Evolutionary conservation across 2,329 filamentous ascomycete genomes (phyloP), one percentile per base, ranked within the genome.

Genomic region (Aureobasidium leucospermi): DNA sequence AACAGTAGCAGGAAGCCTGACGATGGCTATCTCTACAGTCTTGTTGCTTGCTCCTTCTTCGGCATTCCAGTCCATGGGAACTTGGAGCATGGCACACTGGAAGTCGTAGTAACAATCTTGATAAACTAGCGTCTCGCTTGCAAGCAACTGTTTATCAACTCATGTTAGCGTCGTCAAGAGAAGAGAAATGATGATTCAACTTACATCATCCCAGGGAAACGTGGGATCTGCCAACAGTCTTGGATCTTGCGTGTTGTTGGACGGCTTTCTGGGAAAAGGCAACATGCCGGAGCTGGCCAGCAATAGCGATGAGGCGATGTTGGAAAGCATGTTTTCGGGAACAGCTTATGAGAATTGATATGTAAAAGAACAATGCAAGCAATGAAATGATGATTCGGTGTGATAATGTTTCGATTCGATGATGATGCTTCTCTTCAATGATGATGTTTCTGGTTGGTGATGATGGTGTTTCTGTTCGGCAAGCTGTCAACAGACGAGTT

Each of bases 21-120:
- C 70, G 4, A 81, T 63, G 6, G 78, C 78, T 16, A 81, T 61
- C 4, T 71, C 70, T 10, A 78, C 71, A 19, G 63, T 67, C 67
- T 66, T 45, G 70, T 68, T 68, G 64, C 49, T 69, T 53, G 38
- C 56, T 23, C 65, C 62, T 43, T 73, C 66, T 3, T 64, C 60
- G 4, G 67, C 66, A 38, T 71, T 67, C 67, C 76, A 78, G 63
- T 73, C 76, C 65, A 81, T 74, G 0, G 78, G 79, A 0, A 81
- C 75, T 43, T 75, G 67, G 1, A 81, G 67, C 4, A 74, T 72
- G n/a, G 78, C 75, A 61, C 79, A 81, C 63, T 78, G 71, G 60
- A 77, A 76, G 4, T 70, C 73, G 59, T 71, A 71, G 59, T 73
- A 78, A 65, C 78, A 81, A 8, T 53, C 46, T 15, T 65, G 62